Evolutionary conservation across 2,329 filamentous ascomycete species (phyloP).

Genomic region (Scytalidium lignicola): DNA sequence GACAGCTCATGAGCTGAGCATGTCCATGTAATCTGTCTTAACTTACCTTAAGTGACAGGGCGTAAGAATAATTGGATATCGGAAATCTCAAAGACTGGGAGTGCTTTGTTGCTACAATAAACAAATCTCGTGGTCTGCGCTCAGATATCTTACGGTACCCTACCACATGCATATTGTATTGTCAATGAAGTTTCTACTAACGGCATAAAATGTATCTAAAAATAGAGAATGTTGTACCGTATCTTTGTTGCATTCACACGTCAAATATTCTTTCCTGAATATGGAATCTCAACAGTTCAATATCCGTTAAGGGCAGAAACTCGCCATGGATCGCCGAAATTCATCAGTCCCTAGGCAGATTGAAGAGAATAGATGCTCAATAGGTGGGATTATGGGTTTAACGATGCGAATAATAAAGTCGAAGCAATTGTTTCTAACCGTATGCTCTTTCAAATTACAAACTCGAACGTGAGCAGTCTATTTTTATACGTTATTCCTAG

Average conservation of each 20-base stretch:
- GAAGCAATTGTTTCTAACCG: not conserved
- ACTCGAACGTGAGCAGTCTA: no score
- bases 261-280: conserved; percentile 33
- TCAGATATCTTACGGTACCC: conserved; percentile 51
- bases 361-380: no score
- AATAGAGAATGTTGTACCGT: conserved; percentile 44
- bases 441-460: no score
- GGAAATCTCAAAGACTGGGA: conserved; percentile 34
- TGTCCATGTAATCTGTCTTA: conserved; percentile 63
- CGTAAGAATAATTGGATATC: no score
- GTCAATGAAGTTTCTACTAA: conserved; percentile 63
- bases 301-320: not conserved
- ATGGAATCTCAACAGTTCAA: not conserved
- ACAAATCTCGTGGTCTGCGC: conserved; percentile 42
- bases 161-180: conserved; percentile 51
- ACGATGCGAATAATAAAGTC: no score
- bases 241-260: conserved; percentile 52
- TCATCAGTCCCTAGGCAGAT: conserved; percentile 62
- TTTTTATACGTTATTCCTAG: no score
- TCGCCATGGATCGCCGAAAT: conserved; percentile 54
- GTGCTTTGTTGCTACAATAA: conserved; percentile 53
- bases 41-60: conserved; percentile 49
- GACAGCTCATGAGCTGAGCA: conserved; percentile 64
- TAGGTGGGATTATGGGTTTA: no score
- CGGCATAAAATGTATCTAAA: conserved; percentile 47